phyloP scores from a whole-genome alignment of 2,329 filamentous ascomycete species.

The Nothophaeocryptopus gaeumannii region DNA sequence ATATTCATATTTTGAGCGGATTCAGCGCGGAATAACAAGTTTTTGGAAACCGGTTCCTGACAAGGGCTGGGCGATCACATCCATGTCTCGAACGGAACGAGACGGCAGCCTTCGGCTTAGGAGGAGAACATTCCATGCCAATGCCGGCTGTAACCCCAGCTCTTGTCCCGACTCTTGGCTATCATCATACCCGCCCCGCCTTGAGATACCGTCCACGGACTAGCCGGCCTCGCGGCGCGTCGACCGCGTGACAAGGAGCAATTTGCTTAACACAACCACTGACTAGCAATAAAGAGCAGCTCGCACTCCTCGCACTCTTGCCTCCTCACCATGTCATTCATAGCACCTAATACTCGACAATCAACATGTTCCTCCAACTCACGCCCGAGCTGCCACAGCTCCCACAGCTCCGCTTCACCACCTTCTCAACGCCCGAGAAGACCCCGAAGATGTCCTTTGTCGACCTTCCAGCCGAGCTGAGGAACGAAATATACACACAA shows the following conservation, averaged over 20 bases:
- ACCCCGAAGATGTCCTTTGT: conserved; percentile 7
- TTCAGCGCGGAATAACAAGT: too few species aligned
- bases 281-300: too few species aligned
- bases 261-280: too few species aligned
- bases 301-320: too few species aligned
- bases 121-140: neutral
- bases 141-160: neutral
- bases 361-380: too few species aligned
- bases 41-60: too few species aligned
- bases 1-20: too few species aligned
- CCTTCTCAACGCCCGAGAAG: neutral
- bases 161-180: neutral
- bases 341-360: neutral
- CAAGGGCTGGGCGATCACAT: conserved; percentile 4
- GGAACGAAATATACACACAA: conserved; percentile 17
- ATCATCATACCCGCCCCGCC: neutral
- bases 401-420: neutral
- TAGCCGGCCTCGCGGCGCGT: too few species aligned
- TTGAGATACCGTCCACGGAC: too few species aligned
- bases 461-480: conserved; percentile 14
- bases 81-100: neutral
- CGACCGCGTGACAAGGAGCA: too few species aligned
- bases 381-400: neutral
- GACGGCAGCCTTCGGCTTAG: too few species aligned
- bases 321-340: neutral